phyloP scores from a whole-genome alignment of 225 moss, liverwort and hornwort genomes.

The Marchantia paleacea region DNA sequence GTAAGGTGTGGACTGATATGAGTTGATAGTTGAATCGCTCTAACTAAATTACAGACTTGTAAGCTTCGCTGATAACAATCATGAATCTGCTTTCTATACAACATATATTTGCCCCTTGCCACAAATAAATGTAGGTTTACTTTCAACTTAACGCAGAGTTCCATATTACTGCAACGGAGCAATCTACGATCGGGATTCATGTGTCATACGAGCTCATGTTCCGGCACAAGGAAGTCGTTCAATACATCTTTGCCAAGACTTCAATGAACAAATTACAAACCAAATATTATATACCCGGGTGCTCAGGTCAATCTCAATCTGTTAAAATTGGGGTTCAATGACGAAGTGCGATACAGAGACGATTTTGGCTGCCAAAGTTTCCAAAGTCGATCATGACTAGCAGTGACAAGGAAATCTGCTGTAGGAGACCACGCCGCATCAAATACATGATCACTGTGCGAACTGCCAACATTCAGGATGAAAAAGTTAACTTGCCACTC shows the following conservation, averaged over 20 bases:
- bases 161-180: slow-evolving; percentile 2
- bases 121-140: slow-evolving; percentile 4
- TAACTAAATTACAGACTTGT: slow-evolving; percentile 18
- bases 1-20: background rate
- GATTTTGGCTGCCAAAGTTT: slow-evolving; percentile 93
- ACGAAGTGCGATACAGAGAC: slow-evolving; percentile 60
- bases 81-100: slow-evolving; percentile 22
- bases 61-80: slow-evolving; percentile 3
- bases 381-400: slow-evolving; percentile 96
- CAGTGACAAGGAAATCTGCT: slow-evolving; percentile 93
- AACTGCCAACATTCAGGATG: slow-evolving; percentile 46
- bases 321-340: slow-evolving; percentile 45
- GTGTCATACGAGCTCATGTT: background rate
- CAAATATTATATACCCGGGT: background rate
- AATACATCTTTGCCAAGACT: background rate
- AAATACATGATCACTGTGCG: slow-evolving; percentile 95
- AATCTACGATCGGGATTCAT: background rate
- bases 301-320: slow-evolving; percentile 29
- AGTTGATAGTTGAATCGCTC: background rate
- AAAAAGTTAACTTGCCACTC: background rate
- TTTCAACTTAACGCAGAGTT: background rate
- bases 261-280: slow-evolving; percentile 4
- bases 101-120: background rate
- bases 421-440: slow-evolving; percentile 98
- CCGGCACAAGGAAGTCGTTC: background rate